Evolutionary conservation across 2,329 filamentous ascomycete species (phyloP), one percentile per base, ranked within the genome.

Genomic region (Fusarium sp.): DNA sequence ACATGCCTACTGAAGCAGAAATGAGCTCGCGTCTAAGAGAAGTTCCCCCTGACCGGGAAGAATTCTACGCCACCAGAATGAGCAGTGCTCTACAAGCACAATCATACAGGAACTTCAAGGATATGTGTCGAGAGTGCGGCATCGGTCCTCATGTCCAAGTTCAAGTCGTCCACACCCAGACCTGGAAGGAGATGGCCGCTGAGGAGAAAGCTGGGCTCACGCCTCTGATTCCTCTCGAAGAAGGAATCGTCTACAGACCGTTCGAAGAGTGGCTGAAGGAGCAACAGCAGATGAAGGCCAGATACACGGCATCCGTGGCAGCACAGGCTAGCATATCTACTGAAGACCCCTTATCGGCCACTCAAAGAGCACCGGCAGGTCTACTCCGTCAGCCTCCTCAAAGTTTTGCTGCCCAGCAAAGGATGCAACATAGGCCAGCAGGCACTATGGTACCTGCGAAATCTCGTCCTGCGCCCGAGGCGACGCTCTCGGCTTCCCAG

Each of bases 121-220:
- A 87, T 1, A 83, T 91, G 78, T 91, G 88, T 75, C 82, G 81
- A 30, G 84, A 86, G 42, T 91, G 88, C 74, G 85, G 86, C 41
- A 86, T 91, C 55, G 89, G 89, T 0, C 87, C 88, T 4, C 89
- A 84, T 84, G 83, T 80, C 58, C 73, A 80, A 13, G 79, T 81
- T 7, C 82, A 86, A 68, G 78, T 85, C 30, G 79, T 85, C 5
- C 84, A 87, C 73, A 87, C 86, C 44, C 86, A 87, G 55, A 88
- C 88, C 2, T 91, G 90, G 86, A 88, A 88, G 74, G 90, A 92
- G 76, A 89, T 91, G 79, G 88, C 89, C 1, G 85, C 89, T n/a
- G 90, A 92, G 78, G 90, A 92, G 77, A 89, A 91, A 78, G 87
- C 88, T 42, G 89, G 89, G 3, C 80, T 91, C 58, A 91, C 89